These are phyloP conservation scores for Cairneyella variabilis DNA, from an alignment of 495 filamentous ascomycete genomes.

Conservation along the genomic window DNA sequence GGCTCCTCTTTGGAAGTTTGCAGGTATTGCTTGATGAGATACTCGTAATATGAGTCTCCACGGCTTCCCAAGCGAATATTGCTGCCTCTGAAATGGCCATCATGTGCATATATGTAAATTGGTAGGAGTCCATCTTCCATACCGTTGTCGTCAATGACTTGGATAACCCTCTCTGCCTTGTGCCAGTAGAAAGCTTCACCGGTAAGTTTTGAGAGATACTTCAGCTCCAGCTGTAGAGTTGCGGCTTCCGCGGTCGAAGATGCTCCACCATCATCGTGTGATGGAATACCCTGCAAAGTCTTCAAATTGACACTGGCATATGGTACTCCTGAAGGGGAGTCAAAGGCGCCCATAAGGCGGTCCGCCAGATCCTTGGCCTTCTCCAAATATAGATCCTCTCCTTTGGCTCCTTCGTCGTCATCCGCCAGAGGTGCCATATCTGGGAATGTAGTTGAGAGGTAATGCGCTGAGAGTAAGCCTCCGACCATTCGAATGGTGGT, in stretches of 20 bases:
- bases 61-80: conserved; percentile 91
- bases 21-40: conserved; percentile 93
- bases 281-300: conserved; percentile 64
- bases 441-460: conserved; percentile 74
- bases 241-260: conserved; percentile 93
- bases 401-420: conserved; percentile 48
- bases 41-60: conserved; percentile 97
- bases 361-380: conserved; percentile 93
- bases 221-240: conserved; percentile 92
- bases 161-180: conserved; percentile 75
- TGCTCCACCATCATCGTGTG: conserved; percentile 82
- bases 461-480: conserved; percentile 90
- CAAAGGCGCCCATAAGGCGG: conserved; percentile 80
- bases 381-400: conserved; percentile 91
- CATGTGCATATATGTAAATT: conserved; percentile 80
- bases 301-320: conserved; percentile 87
- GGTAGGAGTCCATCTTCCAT: conserved; percentile 80
- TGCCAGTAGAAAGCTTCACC: conserved; percentile 87
- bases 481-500: conserved; percentile 98
- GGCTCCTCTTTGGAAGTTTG: conserved; percentile 86
- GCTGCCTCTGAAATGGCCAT: conserved; percentile 70
- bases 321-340: conserved; percentile 79
- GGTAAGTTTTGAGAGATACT: conserved; percentile 92
- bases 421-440: conserved; percentile 57
- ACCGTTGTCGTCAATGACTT: conserved; percentile 78